Base-by-base conservation (phyloP, 495 filamentous ascomycete genomes). In the Neurospora sp. region DNA sequence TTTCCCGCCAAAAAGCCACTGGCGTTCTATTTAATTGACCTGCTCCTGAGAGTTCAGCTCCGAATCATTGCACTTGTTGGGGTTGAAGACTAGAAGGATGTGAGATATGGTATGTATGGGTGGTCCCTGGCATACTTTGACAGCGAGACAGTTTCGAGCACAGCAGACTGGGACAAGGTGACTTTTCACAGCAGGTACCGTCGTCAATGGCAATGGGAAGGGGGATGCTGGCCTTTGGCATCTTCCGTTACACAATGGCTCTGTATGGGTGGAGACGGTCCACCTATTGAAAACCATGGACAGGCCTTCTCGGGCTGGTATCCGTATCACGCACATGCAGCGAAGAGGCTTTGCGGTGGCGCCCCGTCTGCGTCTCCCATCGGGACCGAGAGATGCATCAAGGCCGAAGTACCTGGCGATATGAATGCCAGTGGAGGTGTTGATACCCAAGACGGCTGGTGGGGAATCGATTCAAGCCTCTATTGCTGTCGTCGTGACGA, bases 321-420 rank as follows among this genome's bases (percentile, higher is more conserved):
- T 61, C 53, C 53, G 53, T 61, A 61, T 17, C 53, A 35, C 53
- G 14, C 27, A 61, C 53, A 61, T 61, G 53, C 53, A 35, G 27
- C 27, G 12, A 31, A 35, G 53, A 61, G 27, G 53, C 53, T 35
- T 61, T 35, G 27, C 53, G 53, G 53, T 61, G 53, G 53, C 53
- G 53, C 12, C 53, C 53, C 53, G 53, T 35, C 53, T 61, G 53
- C 53, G 20, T 61, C 27, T 35, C 16, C 53, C 40, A 69, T 73
- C 72, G 72, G 72, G 72, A 73, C 72, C 72, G 72, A 73, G 44
- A 31, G 68, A n/a, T 61, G 68, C 68, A 59, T 73, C 40, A 20
- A 31, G 41, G 27, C 72, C 72, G 72, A 73, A 22, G 27, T 61
- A 8, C 2, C 12, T 61, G 14, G 68, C 65, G 14, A 16, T 27